phyloP scores from a whole-genome alignment of 2,329 filamentous ascomycete genomes.

The Colletotrichum scovillei region DNA sequence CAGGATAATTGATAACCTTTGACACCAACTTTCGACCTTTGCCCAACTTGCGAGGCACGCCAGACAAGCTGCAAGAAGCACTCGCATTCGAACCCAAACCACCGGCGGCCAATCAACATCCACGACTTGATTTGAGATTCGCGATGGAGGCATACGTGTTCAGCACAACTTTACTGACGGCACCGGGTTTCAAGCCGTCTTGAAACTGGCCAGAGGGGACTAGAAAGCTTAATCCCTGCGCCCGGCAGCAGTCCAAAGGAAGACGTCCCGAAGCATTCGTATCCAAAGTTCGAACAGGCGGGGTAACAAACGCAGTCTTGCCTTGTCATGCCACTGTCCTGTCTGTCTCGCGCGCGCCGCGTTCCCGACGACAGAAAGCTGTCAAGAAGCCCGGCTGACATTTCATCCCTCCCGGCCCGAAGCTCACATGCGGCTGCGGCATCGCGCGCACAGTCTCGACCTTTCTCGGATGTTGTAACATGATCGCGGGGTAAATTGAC shows the following conservation, averaged over 20 bases:
- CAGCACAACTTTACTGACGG: constrained; percentile 9
- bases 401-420: constrained; percentile 11
- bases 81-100: not conserved
- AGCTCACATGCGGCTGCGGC: constrained; percentile 11
- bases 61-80: not conserved
- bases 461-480: not conserved
- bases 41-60: not conserved
- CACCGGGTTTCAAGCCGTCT: constrained; percentile 16
- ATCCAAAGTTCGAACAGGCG: constrained; percentile 22
- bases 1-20: not conserved
- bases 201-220: constrained; percentile 10
- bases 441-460: not conserved
- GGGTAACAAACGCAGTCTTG: not conserved
- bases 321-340: not conserved
- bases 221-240: constrained; percentile 11
- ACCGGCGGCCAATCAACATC: constrained; percentile 1
- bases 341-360: not conserved
- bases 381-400: not conserved
- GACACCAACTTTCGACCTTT: not conserved
- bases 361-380: not conserved
- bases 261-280: not conserved
- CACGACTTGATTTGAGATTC: constrained; percentile 17
- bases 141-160: constrained; percentile 6
- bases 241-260: not conserved
- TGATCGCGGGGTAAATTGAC: not conserved